phyloP scores from a whole-genome alignment of 805 yeast genomes.

The Hagleromyces aurorensis region DNA sequence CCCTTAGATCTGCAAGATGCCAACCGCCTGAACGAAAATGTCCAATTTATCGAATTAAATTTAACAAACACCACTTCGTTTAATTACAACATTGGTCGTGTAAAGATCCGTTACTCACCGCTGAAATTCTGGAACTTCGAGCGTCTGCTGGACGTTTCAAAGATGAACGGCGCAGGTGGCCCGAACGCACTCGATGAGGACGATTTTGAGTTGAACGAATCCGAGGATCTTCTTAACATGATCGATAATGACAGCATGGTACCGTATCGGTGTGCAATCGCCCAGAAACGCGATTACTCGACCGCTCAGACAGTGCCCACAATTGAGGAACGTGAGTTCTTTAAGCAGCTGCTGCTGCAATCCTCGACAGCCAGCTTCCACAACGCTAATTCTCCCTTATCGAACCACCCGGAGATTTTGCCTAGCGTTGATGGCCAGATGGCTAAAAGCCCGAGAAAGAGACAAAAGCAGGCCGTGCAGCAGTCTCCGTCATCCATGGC shows the following conservation, averaged over 20 bases:
- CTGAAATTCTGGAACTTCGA: slow-evolving; percentile 19
- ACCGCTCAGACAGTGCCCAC: slow-evolving; percentile 58
- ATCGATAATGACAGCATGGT: slow-evolving; percentile 24
- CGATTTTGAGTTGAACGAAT: slow-evolving; percentile 38
- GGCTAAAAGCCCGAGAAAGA: slow-evolving; percentile 1
- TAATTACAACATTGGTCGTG: slow-evolving; percentile 9
- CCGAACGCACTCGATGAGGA: slow-evolving; percentile 2
- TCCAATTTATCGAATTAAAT: slow-evolving; percentile 10
- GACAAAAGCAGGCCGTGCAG: too few relatives aligned
- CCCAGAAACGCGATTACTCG: slow-evolving; percentile 44
- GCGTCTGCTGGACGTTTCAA: slow-evolving; percentile 8
- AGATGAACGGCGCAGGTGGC: slow-evolving; percentile 2
- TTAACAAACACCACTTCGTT: slow-evolving; percentile 6
- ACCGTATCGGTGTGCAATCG: slow-evolving; percentile 63
- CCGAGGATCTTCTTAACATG: slow-evolving; percentile 14
- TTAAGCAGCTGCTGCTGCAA: slow-evolving; percentile 35
- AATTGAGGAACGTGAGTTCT: slow-evolving; percentile 40
- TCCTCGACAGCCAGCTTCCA: slow-evolving; percentile 35
- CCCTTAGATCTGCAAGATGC: slow-evolving; percentile 12
- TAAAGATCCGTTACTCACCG: slow-evolving; percentile 24
- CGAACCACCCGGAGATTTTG: slow-evolving; percentile 19
- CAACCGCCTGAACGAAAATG: slow-evolving; percentile 21
- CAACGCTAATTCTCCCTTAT: slow-evolving; percentile 32
- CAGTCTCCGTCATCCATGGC: too few relatives aligned
- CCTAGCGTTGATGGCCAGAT: not conserved